Conservation (phyloP, 2,329 filamentous ascomycete genomes). For the Penicillium sp. region DNA sequence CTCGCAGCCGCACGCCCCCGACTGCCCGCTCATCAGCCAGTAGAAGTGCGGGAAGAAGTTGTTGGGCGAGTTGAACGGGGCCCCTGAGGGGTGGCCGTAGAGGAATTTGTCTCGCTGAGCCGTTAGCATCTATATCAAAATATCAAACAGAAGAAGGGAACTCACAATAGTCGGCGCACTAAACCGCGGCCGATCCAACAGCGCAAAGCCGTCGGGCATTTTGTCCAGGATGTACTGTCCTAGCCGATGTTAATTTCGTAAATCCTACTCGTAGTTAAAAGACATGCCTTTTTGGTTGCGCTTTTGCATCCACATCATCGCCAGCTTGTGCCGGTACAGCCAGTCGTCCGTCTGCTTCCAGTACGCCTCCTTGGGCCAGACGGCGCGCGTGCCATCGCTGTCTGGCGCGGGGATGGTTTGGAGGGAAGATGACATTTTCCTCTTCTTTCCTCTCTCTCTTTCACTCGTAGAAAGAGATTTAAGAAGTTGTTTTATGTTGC, state of each 20-base stretch:
- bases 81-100: slow-evolving; percentile 53
- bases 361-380: slow-evolving; percentile 34
- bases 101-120: slow-evolving; percentile 52
- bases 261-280: not conserved
- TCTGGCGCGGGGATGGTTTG: slow-evolving; percentile 23
- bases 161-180: slow-evolving; percentile 32
- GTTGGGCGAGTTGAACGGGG: slow-evolving; percentile 51
- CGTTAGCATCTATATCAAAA: not conserved
- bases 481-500: not conserved
- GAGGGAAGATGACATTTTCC: not conserved
- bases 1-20: slow-evolving; percentile 47
- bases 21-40: slow-evolving; percentile 49
- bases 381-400: slow-evolving; percentile 35
- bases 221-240: slow-evolving; percentile 49
- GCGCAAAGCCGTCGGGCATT: slow-evolving; percentile 52
- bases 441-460: not conserved
- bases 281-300: slow-evolving; percentile 37
- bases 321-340: slow-evolving; percentile 48
- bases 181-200: slow-evolving; percentile 49
- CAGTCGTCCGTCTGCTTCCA: slow-evolving; percentile 38
- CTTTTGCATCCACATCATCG: slow-evolving; percentile 45
- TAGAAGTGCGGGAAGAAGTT: slow-evolving; percentile 57
- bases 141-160: not conserved
- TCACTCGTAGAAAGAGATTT: not conserved
- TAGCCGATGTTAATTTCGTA: slow-evolving; percentile 18